These are phyloP conservation scores for Elongisporangium senticosum DNA, from an alignment of 352 stramenopile species.

Conservation along the genomic window DNA sequence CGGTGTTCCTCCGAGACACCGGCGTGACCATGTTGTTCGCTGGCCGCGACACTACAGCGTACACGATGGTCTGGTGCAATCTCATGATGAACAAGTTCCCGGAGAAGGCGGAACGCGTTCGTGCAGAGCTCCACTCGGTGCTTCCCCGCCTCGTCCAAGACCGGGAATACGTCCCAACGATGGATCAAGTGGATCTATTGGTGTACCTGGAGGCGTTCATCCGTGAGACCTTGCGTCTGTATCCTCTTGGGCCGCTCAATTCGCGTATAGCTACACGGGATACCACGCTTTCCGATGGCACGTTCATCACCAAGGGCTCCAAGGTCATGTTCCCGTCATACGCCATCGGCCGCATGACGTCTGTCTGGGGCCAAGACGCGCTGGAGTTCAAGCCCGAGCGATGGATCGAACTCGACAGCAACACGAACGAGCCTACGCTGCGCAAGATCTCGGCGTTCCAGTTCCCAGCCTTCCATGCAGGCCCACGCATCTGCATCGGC, in stretches of 20 bases:
- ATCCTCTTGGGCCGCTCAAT: conserved; percentile 57
- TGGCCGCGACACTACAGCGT: conserved; percentile 44
- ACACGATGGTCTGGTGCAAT: conserved; percentile 49
- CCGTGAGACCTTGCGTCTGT: conserved; percentile 57
- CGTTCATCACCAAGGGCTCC: conserved; percentile 30
- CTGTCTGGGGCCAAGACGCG: conserved; percentile 45
- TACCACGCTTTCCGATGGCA: conserved; percentile 61
- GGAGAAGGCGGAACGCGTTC: conserved; percentile 28
- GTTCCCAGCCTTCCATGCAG: conserved; percentile 28
- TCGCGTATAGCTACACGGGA: conserved; percentile 39
- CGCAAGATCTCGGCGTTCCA: conserved; percentile 25
- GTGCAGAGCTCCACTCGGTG: conserved; percentile 33
- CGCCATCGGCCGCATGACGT: conserved; percentile 20
- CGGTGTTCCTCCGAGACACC: conserved; percentile 43
- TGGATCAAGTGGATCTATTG: conserved; percentile 42
- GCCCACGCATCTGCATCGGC: conserved; percentile 23
- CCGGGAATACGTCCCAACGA: conserved; percentile 24
- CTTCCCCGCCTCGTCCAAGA: conserved; percentile 25
- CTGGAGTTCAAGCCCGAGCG: conserved; percentile 58
- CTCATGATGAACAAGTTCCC: conserved; percentile 55
- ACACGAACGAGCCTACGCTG: conserved; percentile 17
- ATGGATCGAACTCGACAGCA: conserved; percentile 36
- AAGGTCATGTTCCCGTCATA: conserved; percentile 19
- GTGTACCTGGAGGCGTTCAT: conserved; percentile 59
- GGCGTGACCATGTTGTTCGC: conserved; percentile 51